Conservation (phyloP, 2,329 filamentous ascomycete genomes). For the Calonectria naviculata region DNA sequence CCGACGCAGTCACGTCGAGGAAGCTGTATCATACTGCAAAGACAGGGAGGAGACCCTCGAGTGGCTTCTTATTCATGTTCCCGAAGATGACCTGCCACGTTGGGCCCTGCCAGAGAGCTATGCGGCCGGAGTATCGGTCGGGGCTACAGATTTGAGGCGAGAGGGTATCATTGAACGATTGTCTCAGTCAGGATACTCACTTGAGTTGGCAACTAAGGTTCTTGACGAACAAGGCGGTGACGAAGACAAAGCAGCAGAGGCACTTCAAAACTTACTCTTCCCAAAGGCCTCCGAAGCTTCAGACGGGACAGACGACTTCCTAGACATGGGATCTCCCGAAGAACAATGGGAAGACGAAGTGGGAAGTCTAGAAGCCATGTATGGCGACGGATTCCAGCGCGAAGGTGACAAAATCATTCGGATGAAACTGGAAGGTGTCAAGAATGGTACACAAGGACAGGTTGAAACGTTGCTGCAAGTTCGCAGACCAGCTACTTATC, state of each 20-base stretch:
- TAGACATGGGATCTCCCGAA: constrained; percentile 62
- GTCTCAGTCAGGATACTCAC: constrained; percentile 84
- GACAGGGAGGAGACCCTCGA: constrained; percentile 93
- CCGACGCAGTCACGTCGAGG: constrained; percentile 87
- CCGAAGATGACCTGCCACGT: constrained; percentile 92
- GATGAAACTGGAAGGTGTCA: constrained; percentile 71
- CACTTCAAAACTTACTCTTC: constrained; percentile 71
- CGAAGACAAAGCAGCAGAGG: constrained; percentile 81
- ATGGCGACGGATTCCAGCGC: constrained; percentile 76
- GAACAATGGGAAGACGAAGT: constrained; percentile 89
- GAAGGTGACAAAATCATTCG: constrained; percentile 74
- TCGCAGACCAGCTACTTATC: constrained; percentile 80
- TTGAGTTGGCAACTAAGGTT: constrained; percentile 83
- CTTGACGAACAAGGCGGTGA: constrained; percentile 77
- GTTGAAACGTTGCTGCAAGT: constrained; percentile 72
- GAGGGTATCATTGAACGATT: constrained; percentile 88
- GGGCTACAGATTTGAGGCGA: constrained; percentile 80
- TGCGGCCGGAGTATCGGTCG: constrained; percentile 88
- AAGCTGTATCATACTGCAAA: constrained; percentile 88
- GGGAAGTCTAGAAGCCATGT: constrained; percentile 85
- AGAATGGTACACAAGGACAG: constrained; percentile 60
- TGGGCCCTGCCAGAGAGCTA: constrained; percentile 96
- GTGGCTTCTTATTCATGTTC: constrained; percentile 96
- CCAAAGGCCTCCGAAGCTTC: constrained; percentile 21
- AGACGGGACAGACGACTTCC: constrained; percentile 52